Conservation (phyloP, 2,329 filamentous ascomycete genomes). For the Cladosporium sp. region DNA sequence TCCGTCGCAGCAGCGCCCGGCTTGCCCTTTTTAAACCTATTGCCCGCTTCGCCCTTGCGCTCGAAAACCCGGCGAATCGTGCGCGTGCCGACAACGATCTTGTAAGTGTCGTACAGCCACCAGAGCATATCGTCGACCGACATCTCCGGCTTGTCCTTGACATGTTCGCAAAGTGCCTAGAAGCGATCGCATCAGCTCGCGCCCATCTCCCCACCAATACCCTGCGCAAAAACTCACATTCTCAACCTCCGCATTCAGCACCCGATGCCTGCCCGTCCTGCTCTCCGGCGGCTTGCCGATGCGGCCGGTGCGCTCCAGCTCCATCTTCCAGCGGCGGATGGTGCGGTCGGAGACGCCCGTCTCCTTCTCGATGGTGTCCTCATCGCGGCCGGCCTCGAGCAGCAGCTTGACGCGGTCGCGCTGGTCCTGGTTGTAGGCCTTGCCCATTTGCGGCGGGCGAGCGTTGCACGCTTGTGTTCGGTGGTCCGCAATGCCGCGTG, state of each 20-base stretch:
- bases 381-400: constrained; percentile 30
- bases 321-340: constrained; percentile 32
- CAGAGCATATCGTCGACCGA: constrained; percentile 34
- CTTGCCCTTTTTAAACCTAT: constrained; percentile 9
- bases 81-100: constrained; percentile 32
- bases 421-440: constrained; percentile 23
- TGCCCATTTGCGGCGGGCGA: constrained; percentile 16
- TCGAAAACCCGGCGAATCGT: constrained; percentile 34
- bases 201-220: neutral
- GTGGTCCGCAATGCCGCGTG: too few relatives aligned
- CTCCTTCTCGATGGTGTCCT: constrained; percentile 31
- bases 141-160: constrained; percentile 29
- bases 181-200: neutral
- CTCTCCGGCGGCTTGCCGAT: constrained; percentile 34
- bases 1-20: neutral
- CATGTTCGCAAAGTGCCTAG: constrained; percentile 30
- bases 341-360: constrained; percentile 32
- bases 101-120: constrained; percentile 33
- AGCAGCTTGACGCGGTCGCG: constrained; percentile 24
- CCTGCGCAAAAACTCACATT: constrained; percentile 15
- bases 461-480: too few relatives aligned
- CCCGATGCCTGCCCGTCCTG: constrained; percentile 30
- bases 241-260: constrained; percentile 31
- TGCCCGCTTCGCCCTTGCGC: constrained; percentile 25
- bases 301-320: constrained; percentile 32